These are phyloP conservation scores for Cerioporus squamosus DNA, from an alignment of 1,284 basidiomycete species.

Conservation along the genomic window DNA sequence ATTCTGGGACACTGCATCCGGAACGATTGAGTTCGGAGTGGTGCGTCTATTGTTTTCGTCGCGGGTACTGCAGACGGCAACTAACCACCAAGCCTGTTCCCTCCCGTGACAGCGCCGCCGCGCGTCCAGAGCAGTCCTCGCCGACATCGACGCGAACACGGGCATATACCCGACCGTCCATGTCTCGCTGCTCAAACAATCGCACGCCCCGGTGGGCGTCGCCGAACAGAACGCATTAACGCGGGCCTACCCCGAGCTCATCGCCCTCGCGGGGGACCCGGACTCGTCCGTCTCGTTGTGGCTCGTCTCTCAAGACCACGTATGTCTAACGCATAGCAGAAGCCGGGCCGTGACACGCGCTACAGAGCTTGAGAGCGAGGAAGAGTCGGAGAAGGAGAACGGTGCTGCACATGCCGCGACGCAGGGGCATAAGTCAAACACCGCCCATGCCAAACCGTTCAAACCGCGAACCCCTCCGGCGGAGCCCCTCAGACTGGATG, in stretches of 20 bases:
- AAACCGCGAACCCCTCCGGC: too few relatives aligned
- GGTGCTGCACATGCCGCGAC: not conserved
- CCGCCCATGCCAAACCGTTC: too few relatives aligned
- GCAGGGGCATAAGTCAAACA: too few relatives aligned
- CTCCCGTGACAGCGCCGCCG: not conserved
- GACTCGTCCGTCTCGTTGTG: slow-evolving; percentile 2
- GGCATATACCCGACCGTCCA: not conserved
- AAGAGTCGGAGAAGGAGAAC: not conserved
- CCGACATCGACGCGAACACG: not conserved
- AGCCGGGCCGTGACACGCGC: not conserved
- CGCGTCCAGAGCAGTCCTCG: not conserved
- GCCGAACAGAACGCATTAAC: not conserved
- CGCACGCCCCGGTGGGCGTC: not conserved
- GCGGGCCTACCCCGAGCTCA: not conserved
- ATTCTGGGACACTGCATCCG: not conserved
- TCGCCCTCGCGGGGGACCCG: not conserved
- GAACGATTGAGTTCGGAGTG: not conserved
- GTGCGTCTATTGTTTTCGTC: not conserved
- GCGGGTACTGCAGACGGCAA: not conserved
- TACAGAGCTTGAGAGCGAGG: too few relatives aligned
- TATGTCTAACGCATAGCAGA: not conserved
- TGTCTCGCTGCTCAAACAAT: not conserved
- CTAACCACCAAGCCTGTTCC: not conserved
- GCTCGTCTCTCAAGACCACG: not conserved
- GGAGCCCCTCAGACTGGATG: too few relatives aligned